These are phyloP conservation scores for Cydonia oblonga DNA, from an alignment of 331 rosid species.

Conservation along the genomic window DNA sequence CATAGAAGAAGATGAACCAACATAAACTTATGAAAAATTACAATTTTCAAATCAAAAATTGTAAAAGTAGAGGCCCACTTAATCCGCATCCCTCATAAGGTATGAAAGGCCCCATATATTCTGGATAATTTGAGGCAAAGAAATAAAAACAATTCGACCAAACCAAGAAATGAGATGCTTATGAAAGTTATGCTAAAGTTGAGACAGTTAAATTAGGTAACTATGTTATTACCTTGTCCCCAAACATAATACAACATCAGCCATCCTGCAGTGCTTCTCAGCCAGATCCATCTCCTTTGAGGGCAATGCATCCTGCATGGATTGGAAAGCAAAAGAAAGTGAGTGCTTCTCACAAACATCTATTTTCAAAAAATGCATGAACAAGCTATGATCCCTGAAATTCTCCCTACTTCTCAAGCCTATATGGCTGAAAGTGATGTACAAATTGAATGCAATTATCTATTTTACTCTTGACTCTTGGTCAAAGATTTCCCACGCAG, in stretches of 20 bases:
- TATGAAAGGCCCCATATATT: too few species aligned
- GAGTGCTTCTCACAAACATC: background rate
- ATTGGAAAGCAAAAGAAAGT: background rate
- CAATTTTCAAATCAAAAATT: too few species aligned
- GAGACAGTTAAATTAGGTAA: background rate
- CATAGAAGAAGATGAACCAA: too few species aligned
- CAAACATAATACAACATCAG: slow-evolving; percentile 85
- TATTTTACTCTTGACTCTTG: background rate
- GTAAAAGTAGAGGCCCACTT: too few species aligned
- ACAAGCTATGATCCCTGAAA: background rate
- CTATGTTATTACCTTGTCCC: slow-evolving; percentile 69
- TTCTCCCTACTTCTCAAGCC: background rate
- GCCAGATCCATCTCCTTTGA: slow-evolving; percentile 89
- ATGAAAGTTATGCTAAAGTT: background rate
- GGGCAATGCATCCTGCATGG: slow-evolving; percentile 80
- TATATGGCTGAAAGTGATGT: background rate
- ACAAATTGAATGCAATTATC: background rate
- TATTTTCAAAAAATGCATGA: background rate
- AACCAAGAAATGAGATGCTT: too few species aligned
- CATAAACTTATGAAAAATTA: too few species aligned
- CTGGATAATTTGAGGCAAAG: too few species aligned
- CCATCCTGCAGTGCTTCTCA: slow-evolving; percentile 91
- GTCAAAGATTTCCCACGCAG: background rate
- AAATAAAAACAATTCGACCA: too few species aligned
- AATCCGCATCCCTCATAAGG: too few species aligned